Conservation (phyloP, 257 asterid genomes). For the Mitragyna speciosa region DNA sequence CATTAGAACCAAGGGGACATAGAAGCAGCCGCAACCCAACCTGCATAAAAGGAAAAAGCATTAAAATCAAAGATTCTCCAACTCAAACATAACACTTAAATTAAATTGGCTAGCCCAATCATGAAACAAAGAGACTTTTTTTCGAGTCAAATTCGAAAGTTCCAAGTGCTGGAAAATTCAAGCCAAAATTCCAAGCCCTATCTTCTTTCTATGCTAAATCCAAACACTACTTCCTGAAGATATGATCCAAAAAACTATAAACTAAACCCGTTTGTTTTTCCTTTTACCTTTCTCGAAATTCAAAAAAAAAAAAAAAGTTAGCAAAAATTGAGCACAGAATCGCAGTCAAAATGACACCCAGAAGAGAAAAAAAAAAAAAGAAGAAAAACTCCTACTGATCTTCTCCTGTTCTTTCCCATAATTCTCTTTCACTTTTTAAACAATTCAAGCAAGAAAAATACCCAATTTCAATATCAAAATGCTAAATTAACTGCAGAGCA, state of each 20-base stretch:
- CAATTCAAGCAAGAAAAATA: too few species aligned
- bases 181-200: not conserved
- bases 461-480: not conserved
- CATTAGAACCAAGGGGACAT: constrained; percentile 68
- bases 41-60: constrained; percentile 39
- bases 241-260: not conserved
- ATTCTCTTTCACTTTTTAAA: not conserved
- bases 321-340: not conserved
- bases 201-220: not conserved
- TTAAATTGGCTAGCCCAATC: not conserved
- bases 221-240: not conserved
- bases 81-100: not conserved
- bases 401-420: too few species aligned
- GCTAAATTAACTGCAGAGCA: not conserved
- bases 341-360: not conserved
- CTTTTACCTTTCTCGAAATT: too few species aligned
- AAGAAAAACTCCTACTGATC: not conserved
- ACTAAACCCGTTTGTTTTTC: not conserved
- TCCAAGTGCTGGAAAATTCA: too few species aligned
- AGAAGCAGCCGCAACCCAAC: constrained; percentile 73
- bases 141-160: not conserved
- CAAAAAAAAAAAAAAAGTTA: not conserved
- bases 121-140: not conserved
- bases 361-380: too few species aligned
- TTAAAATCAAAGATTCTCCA: not conserved